Evolutionary conservation across 768 basidiomycete genomes (phyloP).

Genomic region (Neoboletus magnificus): DNA sequence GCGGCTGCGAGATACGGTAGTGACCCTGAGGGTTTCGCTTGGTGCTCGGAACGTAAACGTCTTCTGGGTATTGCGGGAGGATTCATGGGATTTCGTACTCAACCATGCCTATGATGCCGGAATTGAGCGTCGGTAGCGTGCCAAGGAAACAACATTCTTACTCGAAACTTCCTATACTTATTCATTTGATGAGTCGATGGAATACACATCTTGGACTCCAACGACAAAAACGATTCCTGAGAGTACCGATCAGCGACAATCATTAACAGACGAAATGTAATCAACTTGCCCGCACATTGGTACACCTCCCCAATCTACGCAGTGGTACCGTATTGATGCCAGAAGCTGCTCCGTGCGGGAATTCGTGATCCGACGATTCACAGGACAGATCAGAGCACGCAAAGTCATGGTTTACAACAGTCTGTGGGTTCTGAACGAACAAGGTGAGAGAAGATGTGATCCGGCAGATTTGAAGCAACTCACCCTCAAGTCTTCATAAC

Average conservation of each 20-base stretch:
- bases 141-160: not conserved
- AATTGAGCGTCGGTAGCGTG: not conserved
- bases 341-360: not conserved
- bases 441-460: not conserved
- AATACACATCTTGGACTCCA: not conserved
- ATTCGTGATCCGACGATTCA: not conserved
- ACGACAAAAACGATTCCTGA: conserved; percentile 7
- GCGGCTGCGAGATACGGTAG: not conserved
- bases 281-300: not conserved
- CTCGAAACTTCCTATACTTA: conserved; percentile 1
- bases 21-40: not conserved
- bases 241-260: not conserved
- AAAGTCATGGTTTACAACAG: not conserved
- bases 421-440: not conserved
- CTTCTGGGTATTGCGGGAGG: not conserved
- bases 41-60: not conserved
- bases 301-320: not conserved
- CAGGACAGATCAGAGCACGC: not conserved
- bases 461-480: not conserved
- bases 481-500: conserved; percentile 20
- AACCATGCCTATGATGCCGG: conserved; percentile 4
- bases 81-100: not conserved
- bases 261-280: not conserved
- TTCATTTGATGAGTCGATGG: not conserved
- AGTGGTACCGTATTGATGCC: not conserved